Base-by-base conservation (phyloP, 1,284 basidiomycete genomes). In the Naganishia sp. region DNA sequence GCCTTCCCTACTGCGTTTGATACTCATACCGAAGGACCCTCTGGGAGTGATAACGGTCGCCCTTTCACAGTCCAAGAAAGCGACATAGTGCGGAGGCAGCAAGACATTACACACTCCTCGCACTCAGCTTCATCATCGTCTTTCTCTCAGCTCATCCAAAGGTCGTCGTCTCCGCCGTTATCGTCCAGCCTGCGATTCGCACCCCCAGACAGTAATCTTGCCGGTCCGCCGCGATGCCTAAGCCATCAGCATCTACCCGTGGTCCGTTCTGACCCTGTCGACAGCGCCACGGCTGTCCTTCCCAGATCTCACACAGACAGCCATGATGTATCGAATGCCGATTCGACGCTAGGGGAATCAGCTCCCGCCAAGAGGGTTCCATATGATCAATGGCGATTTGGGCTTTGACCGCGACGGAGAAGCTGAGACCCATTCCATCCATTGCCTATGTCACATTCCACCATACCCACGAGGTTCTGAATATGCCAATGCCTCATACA, bases 361-460 rank as follows among this genome's bases (percentile, higher is more conserved):
- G 33, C 44, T 31, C 43, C 15, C 15, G 28, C 6, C 25, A 16
- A 25, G 23, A 49, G 59, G 16, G 59, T 61, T 5, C 59, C 59
- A 10, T 61, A 43, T 42, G 59, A 61, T 44, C 59, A 52, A 44
- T 61, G 59, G 59, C 28, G 36, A 52, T 61, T 61, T 13, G 59
- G 59, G 3, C 33, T 61, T 33, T 61, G 36, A 61, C 7, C 2
- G 25, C 9, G 6, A 11, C 9, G 2, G 2, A 21, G 31, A 18
- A 15, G 31, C 23, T 59, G 44, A 25, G 31, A 39, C 7, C 13
- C 10, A 39, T 39, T 9, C 48, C 18, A 23, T 15, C 13, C 10
- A 39, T 39, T 9, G 18, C 18, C 6, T 15, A 13, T 25, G 48
- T 49, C 48, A 49, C 21, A 31, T 33, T 45, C 13, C 36, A 18